Evolutionary conservation across 2,329 filamentous ascomycete species (phyloP).

Genomic region (Shiraia bambusicola): DNA sequence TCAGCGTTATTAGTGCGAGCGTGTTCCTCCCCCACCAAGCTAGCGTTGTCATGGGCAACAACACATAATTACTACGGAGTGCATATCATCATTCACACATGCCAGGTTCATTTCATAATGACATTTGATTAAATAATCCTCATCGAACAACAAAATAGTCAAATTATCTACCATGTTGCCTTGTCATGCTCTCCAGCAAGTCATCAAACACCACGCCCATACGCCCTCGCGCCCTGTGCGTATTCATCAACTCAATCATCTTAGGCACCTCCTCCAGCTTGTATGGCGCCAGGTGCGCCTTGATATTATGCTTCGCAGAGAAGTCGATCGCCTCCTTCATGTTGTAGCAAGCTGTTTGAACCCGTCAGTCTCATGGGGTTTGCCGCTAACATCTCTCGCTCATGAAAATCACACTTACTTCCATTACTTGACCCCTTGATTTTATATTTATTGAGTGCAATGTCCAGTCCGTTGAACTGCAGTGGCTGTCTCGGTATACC

Average conservation of each 20-base stretch:
- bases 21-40: conserved; percentile 17
- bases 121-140: neutral
- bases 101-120: neutral
- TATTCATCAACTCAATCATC: conserved; percentile 40
- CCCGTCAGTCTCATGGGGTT: no score
- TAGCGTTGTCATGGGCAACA: conserved; percentile 20
- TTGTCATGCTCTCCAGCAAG: no score
- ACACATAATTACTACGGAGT: no score
- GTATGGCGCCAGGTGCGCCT: conserved; percentile 31
- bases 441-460: conserved; percentile 30
- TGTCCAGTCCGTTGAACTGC: conserved; percentile 35
- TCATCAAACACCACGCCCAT: conserved; percentile 39
- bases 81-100: no score
- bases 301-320: conserved; percentile 36
- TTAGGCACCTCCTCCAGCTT: conserved; percentile 37
- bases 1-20: conserved; percentile 21
- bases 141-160: no score
- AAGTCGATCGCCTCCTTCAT: conserved; percentile 39
- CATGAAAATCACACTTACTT: conserved; percentile 21
- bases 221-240: conserved; percentile 31
- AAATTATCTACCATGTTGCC: no score
- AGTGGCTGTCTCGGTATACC: conserved; percentile 37
- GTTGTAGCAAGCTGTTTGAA: conserved; percentile 42
- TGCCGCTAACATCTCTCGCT: conserved; percentile 24
- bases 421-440: conserved; percentile 39